Percentiles rank a stretch among this genome's conserved stretches.
Conservation (phyloP, 139 green algal species). For the Desmodesmus armatus region DNA sequence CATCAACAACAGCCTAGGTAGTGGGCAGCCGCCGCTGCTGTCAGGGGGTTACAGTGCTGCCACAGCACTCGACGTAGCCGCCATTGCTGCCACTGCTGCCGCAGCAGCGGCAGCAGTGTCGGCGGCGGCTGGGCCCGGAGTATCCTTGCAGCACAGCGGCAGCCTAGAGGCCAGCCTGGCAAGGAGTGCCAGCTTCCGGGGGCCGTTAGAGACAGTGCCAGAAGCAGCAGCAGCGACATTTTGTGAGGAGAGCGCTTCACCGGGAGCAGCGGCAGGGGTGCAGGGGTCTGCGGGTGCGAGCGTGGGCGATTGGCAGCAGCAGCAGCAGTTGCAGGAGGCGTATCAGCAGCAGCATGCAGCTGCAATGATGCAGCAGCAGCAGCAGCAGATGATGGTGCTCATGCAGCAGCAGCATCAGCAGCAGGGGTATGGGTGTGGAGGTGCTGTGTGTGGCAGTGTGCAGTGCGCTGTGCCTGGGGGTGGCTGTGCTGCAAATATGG, state of each 20-base stretch:
- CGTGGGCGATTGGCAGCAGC: neutral
- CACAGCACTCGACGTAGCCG: neutral
- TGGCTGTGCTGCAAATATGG: too few relatives aligned
- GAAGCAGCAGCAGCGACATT: constrained; percentile 29
- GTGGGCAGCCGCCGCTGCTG: too few relatives aligned
- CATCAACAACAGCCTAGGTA: too few relatives aligned
- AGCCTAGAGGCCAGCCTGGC: neutral
- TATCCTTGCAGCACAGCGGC: neutral
- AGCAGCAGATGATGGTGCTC: neutral
- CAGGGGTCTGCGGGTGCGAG: neutral
- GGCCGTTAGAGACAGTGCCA: constrained; percentile 24
- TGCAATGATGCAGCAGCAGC: neutral
- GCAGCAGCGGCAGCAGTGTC: constrained; percentile 25
- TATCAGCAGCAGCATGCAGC: constrained; percentile 19
- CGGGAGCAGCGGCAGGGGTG: neutral
- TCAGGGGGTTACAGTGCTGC: neutral
- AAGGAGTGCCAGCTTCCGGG: constrained; percentile 5
- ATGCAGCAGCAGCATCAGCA: constrained; percentile 36
- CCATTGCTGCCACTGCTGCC: neutral
- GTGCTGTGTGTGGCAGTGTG: neutral
- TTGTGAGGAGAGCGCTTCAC: too few relatives aligned
- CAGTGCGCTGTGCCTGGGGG: neutral
- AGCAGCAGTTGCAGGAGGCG: constrained; percentile 21
- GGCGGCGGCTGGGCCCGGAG: neutral
- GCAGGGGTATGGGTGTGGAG: neutral